Conservation (phyloP, 2,329 filamentous ascomycete genomes). For the Fusarium bactridioides region DNA sequence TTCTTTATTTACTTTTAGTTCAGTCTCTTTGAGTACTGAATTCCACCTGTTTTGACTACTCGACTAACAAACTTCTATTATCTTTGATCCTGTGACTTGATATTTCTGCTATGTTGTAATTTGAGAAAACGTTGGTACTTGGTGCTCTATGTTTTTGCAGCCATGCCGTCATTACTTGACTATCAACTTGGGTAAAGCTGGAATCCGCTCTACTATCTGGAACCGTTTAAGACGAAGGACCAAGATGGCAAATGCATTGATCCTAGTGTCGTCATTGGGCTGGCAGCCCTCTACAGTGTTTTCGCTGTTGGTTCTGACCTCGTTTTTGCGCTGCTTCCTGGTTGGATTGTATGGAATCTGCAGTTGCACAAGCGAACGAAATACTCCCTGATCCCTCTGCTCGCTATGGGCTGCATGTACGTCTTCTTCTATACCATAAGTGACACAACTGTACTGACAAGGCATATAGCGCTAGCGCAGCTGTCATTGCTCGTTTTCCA, state of each 20-base stretch:
- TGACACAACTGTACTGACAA: neutral
- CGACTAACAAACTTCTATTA: fast-evolving
- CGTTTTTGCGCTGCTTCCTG: constrained; percentile 57
- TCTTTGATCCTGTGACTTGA: fast-evolving
- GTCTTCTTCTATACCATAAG: neutral
- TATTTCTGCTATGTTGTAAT: fast-evolving
- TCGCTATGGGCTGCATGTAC: constrained; percentile 62
- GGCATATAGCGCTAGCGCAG: constrained; percentile 48
- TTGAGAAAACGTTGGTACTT: fast-evolving
- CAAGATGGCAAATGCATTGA: constrained; percentile 41
- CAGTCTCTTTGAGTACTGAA: neutral
- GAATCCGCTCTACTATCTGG: neutral
- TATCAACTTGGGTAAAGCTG: neutral
- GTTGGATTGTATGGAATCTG: constrained; percentile 60
- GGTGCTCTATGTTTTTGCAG: fast-evolving
- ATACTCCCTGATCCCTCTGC: constrained; percentile 55
- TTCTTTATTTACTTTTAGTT: fast-evolving
- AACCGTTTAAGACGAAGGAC: neutral
- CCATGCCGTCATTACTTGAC: fast-evolving
- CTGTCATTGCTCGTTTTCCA: constrained; percentile 49
- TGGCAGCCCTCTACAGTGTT: constrained; percentile 58
- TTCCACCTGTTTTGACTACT: fast-evolving
- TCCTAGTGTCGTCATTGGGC: constrained; percentile 51
- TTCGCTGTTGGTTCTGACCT: constrained; percentile 57
- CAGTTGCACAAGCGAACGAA: constrained; percentile 61